phyloP scores from a whole-genome alignment of 148 eudicot species.

The Camellia granthamiana region DNA sequence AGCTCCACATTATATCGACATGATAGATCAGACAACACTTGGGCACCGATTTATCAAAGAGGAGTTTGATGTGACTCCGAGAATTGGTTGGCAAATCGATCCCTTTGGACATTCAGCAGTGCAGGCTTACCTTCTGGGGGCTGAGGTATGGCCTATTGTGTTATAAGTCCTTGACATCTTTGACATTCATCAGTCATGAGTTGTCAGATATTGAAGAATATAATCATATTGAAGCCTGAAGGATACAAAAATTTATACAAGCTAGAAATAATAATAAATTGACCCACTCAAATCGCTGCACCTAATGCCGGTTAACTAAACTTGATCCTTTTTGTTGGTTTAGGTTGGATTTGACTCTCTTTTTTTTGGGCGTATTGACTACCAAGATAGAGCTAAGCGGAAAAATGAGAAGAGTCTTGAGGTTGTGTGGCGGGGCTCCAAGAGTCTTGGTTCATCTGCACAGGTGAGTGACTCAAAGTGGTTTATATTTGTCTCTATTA shows the following conservation, averaged over 20 bases:
- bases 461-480: constrained; percentile 41
- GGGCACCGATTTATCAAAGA: constrained; percentile 79
- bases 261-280: no score
- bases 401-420: constrained; percentile 80
- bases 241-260: no score
- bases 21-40: constrained; percentile 96
- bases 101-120: constrained; percentile 99
- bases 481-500: not conserved
- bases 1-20: constrained; percentile 88
- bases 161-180: not conserved
- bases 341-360: constrained; percentile 98
- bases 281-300: not conserved
- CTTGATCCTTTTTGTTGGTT: constrained; percentile 15
- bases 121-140: constrained; percentile 94
- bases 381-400: constrained; percentile 88
- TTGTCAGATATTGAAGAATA: not conserved
- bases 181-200: not conserved
- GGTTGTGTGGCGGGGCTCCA: constrained; percentile 90
- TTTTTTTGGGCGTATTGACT: constrained; percentile 90
- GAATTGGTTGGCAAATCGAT: constrained; percentile 99
- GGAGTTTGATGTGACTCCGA: constrained; percentile 77
- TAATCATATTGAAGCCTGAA: no score
- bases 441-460: constrained; percentile 75
- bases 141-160: constrained; percentile 55
- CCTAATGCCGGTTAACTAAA: not conserved